These are phyloP conservation scores for Cyclotella kingstonii DNA, from an alignment of 108 stramenopile genomes.

Conservation along the genomic window DNA sequence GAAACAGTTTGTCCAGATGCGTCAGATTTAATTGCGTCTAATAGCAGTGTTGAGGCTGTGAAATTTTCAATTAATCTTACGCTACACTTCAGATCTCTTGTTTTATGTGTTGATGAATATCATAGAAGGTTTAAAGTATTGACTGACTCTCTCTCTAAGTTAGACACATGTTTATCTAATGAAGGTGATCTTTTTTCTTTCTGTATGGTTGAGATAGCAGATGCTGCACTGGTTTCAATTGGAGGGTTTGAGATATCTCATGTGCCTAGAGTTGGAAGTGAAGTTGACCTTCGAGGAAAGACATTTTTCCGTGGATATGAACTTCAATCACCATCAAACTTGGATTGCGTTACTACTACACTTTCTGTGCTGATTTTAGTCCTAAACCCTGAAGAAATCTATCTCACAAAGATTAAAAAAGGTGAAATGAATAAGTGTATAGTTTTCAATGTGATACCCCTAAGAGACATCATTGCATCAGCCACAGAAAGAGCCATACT, in stretches of 20 bases:
- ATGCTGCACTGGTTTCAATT: slow-evolving; percentile 53
- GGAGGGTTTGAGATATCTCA: slow-evolving; percentile 50
- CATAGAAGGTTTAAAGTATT: slow-evolving; percentile 17
- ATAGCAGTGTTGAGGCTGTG: slow-evolving; percentile 53
- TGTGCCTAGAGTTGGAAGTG: slow-evolving; percentile 43
- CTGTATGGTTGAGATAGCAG: slow-evolving; percentile 51
- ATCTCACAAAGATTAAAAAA: slow-evolving; percentile 46
- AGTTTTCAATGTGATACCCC: slow-evolving; percentile 48
- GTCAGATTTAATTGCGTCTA: background rate
- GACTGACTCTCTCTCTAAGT: slow-evolving; percentile 1
- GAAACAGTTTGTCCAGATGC: slow-evolving; percentile 1
- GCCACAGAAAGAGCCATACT: slow-evolving; percentile 60
- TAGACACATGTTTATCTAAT: slow-evolving; percentile 19
- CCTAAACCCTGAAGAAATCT: slow-evolving; percentile 55
- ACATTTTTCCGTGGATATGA: slow-evolving; percentile 59
- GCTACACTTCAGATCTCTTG: slow-evolving; percentile 62
- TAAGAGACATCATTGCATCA: slow-evolving; percentile 67
- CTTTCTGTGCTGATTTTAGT: slow-evolving; percentile 1
- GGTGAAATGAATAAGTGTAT: slow-evolving; percentile 47
- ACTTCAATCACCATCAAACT: slow-evolving; percentile 7
- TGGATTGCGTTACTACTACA: slow-evolving; percentile 7
- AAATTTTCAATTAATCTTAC: slow-evolving; percentile 53
- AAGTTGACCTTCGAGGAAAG: slow-evolving; percentile 69
- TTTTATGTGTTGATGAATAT: slow-evolving; percentile 45
- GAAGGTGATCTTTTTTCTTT: slow-evolving; percentile 25